A percentile compares a stretch with the other conserved stretches of the same genome.
Conservation (phyloP, 2,329 filamentous ascomycete species). For the Anthostomella pinea region DNA sequence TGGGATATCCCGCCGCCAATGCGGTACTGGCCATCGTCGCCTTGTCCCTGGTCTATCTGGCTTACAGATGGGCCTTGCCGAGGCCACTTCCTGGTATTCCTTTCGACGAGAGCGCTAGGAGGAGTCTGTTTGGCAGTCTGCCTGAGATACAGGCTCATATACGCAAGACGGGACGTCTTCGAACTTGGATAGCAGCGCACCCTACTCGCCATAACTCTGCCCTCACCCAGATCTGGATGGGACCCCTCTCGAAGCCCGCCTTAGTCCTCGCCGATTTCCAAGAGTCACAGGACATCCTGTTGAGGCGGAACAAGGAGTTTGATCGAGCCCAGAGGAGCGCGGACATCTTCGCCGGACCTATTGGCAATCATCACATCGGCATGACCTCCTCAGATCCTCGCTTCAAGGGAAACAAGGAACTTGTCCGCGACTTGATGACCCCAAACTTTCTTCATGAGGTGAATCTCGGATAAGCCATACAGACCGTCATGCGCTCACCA, state of each 20-base stretch:
- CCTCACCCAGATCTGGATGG: slow-evolving; percentile 34
- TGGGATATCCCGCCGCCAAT: no score
- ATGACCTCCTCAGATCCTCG: slow-evolving; percentile 32
- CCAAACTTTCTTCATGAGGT: slow-evolving; percentile 32
- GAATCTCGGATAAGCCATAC: neutral
- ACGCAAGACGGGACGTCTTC: slow-evolving; percentile 8
- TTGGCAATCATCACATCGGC: slow-evolving; percentile 32
- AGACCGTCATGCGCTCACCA: neutral
- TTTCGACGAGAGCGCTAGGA: slow-evolving; percentile 21
- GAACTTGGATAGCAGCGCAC: slow-evolving; percentile 16
- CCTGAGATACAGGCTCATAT: slow-evolving; percentile 17
- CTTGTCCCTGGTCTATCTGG: slow-evolving; percentile 6
- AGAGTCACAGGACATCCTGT: slow-evolving; percentile 33
- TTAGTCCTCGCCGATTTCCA: slow-evolving; percentile 34
- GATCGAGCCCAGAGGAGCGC: slow-evolving; percentile 26
- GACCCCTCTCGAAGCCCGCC: slow-evolving; percentile 30
- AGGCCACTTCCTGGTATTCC: slow-evolving; percentile 30
- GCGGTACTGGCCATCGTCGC: slow-evolving; percentile 3
- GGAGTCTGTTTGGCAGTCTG: slow-evolving; percentile 22
- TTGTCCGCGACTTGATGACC: slow-evolving; percentile 37
- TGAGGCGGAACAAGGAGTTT: slow-evolving; percentile 33
- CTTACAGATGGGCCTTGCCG: slow-evolving; percentile 22
- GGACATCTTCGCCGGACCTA: slow-evolving; percentile 17
- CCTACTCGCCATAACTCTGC: slow-evolving; percentile 18
- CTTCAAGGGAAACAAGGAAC: slow-evolving; percentile 32